Base-by-base conservation (phyloP, 805 yeast species). In the Zygosaccharomyces bailii region DNA sequence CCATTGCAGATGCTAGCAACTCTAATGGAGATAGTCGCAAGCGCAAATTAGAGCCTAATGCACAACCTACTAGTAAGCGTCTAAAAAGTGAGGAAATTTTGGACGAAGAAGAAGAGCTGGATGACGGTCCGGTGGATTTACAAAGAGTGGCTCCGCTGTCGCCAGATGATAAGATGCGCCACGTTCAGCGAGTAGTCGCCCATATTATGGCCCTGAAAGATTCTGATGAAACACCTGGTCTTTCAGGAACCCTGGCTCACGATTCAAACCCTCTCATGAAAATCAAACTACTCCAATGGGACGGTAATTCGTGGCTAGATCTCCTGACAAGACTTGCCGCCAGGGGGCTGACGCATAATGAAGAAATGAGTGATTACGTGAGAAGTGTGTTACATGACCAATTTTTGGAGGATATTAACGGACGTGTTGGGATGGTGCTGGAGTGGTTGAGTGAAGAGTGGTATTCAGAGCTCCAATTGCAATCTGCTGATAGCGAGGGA, bases 381-480 rank as follows among this genome's bases (percentile, higher is more conserved):
- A 73, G 96, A 53, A 79, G 76, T 17, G 78, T 87, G 17, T 67
- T 93, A 8, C 82, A 84, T 48, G 79, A 81, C 13, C 86, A 84
- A 59, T 82, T 88, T 44, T 71, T 86, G 55, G 81, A 75, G 8
- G 86, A 85, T 57, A 80, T 90, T 54, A 84, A 84, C 44, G 72
- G 70, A 7, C 71, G 91, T 27, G 73, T 90, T 9, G 95, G 86
- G 46, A 66, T 83, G 27, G 80, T 88, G 14, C 80, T 91, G 30
- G 89, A 85, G 50, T 93, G 99, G 99, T 68, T 93, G 44, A 90
- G 85, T 56, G 99, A 93, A 66, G 99, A 93, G 63, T 93, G 96
- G 95, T 82, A 79, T 66, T 71, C 78, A 39, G 86, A 82, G 67
- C 55, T 11, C 14, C 54, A 11, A 20, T 35, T 16, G 34, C 23